A percentile compares a stretch with the other conserved stretches of the same genome.
phyloP scores from a whole-genome alignment of 2,329 filamentous ascomycete species.

The Diaporthe longicolla region DNA sequence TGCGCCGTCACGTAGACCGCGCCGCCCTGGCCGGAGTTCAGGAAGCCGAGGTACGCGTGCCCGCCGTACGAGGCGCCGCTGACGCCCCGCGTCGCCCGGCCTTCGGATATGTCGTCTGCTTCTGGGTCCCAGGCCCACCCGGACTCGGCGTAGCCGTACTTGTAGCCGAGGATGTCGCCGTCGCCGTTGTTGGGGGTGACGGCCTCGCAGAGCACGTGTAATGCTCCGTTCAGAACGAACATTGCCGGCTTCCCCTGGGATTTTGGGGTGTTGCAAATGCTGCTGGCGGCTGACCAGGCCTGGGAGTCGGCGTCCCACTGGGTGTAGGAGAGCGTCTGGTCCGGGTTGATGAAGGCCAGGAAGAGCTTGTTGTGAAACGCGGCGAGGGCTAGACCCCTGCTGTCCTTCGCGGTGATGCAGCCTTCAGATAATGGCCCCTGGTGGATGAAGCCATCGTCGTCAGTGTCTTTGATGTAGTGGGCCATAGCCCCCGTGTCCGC shows the following conservation, averaged over 20 bases:
- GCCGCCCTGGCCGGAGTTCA: conserved; percentile 31
- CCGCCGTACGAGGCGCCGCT: conserved; percentile 41
- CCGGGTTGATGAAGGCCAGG: conserved; percentile 49
- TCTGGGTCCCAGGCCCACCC: conserved; percentile 51
- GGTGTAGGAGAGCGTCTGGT: conserved; percentile 49
- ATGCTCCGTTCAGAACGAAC: conserved; percentile 50
- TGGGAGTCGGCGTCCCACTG: conserved; percentile 47
- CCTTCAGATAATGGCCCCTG: conserved; percentile 45
- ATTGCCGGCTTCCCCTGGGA: conserved; percentile 51
- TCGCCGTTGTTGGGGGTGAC: conserved; percentile 43
- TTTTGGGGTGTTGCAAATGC: conserved; percentile 15
- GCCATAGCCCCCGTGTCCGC: conserved; percentile 48
- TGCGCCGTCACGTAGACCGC: conserved; percentile 39
- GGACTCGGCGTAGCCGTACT: conserved; percentile 49
- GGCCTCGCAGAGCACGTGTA: conserved; percentile 52
- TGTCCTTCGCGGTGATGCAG: conserved; percentile 47
- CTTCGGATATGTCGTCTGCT: conserved; percentile 52
- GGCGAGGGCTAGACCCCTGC: conserved; percentile 48
- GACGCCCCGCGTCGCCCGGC: conserved; percentile 41
- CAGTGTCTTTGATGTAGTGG: conserved; percentile 52
- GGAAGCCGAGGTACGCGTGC: conserved; percentile 39
- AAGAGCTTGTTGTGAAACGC: conserved; percentile 55
- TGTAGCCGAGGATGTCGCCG: conserved; percentile 50
- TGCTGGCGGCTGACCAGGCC: conserved; percentile 41
- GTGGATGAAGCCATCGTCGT: conserved; percentile 47